Conservation (phyloP, 148 eudicot species). For the Vaccinium corymbosum region DNA sequence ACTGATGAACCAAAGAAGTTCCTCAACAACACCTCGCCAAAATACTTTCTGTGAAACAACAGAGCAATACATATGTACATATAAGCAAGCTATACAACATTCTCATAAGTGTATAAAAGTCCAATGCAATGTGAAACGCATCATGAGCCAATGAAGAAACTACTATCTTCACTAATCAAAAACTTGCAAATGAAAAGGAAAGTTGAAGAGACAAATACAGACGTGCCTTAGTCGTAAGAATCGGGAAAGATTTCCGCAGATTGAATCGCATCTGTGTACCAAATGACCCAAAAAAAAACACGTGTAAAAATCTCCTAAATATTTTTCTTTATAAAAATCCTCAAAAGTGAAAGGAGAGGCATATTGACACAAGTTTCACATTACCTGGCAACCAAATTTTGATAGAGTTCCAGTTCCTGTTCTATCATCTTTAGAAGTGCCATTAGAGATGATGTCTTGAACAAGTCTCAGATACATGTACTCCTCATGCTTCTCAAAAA, state of each 20-base stretch:
- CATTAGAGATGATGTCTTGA: conserved; percentile 64
- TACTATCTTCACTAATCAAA: background rate
- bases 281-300: background rate
- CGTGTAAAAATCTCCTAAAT: background rate
- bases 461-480: conserved; percentile 60
- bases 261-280: conserved; percentile 82
- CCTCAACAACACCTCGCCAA: conserved; percentile 97
- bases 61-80: conserved; percentile 19
- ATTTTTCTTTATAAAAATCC: background rate
- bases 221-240: conserved; percentile 66
- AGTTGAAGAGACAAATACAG: background rate
- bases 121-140: background rate
- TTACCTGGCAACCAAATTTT: conserved; percentile 93
- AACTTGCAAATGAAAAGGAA: background rate
- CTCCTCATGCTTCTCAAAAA: conserved; percentile 86
- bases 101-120: background rate
- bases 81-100: background rate
- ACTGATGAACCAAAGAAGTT: conserved; percentile 93
- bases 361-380: background rate
- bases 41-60: conserved; percentile 59
- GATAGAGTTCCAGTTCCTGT: conserved; percentile 92
- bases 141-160: background rate
- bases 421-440: conserved; percentile 71
- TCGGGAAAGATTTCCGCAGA: conserved; percentile 79
- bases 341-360: background rate